phyloP scores from a whole-genome alignment of 1,139 yeast species.

The Candida albicans region DNA sequence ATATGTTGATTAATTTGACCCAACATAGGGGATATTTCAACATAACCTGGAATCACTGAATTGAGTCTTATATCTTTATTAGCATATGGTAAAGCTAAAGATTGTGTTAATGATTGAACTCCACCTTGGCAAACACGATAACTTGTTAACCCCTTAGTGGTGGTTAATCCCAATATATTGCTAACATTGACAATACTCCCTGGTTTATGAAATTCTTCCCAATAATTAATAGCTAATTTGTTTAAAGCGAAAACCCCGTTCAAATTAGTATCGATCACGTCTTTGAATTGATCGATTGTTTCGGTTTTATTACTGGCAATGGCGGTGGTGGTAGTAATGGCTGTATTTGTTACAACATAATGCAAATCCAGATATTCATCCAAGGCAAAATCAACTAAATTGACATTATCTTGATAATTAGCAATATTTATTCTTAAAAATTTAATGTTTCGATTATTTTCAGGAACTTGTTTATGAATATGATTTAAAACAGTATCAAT shows the following conservation, averaged over 20 bases:
- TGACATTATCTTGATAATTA: conserved; percentile 40
- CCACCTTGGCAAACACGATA: conserved; percentile 18
- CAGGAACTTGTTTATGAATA: conserved; percentile 9
- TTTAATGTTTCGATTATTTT: conserved; percentile 10
- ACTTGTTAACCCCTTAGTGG: conserved; percentile 58
- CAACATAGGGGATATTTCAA: conserved; percentile 31
- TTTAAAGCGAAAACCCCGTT: conserved; percentile 78
- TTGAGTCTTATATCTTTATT: conserved; percentile 17
- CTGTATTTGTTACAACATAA: conserved; percentile 86
- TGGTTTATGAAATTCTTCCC: conserved; percentile 66
- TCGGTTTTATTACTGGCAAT: conserved; percentile 49
- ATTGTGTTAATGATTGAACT: conserved; percentile 15
- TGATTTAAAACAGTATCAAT: conserved; percentile 11
- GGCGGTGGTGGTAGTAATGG: conserved; percentile 80
- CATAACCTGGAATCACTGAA: conserved; percentile 21
- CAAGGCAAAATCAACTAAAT: conserved; percentile 51
- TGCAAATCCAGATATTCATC: conserved; percentile 66
- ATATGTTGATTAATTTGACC: conserved; percentile 11
- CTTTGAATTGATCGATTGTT: conserved; percentile 54
- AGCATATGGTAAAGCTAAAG: conserved; percentile 17
- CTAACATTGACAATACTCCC: conserved; percentile 73
- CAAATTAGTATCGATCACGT: conserved; percentile 66
- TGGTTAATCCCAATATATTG: conserved; percentile 42
- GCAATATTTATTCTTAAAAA: conserved; percentile 44
- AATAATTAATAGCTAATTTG: conserved; percentile 65